Evolutionary conservation across 1,284 basidiomycete genomes (phyloP).

Genomic region (Pseudozyma flocculosa): DNA sequence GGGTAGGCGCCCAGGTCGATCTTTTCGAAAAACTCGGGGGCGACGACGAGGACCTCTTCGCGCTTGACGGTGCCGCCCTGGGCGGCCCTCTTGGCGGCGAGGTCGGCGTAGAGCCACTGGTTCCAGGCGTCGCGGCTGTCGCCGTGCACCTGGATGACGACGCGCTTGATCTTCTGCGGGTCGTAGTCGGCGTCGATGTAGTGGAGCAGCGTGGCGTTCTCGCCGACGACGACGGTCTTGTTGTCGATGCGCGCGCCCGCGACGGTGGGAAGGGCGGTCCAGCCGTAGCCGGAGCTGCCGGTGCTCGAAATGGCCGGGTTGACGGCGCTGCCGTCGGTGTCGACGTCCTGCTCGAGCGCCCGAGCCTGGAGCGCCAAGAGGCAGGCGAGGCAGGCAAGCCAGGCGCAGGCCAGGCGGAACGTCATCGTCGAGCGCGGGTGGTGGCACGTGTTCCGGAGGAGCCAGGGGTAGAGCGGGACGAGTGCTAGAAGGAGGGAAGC

Average conservation of each 20-base stretch:
- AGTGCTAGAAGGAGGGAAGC: too few relatives aligned
- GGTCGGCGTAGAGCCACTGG: slow-evolving; percentile 46
- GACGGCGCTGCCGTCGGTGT: too few relatives aligned
- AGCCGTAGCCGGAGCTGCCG: slow-evolving; percentile 14
- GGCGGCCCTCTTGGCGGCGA: slow-evolving; percentile 29
- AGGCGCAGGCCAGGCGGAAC: too few relatives aligned
- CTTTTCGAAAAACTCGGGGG: slow-evolving; percentile 46
- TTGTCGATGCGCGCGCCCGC: slow-evolving; percentile 44
- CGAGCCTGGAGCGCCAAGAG: too few relatives aligned
- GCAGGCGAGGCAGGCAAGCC: too few relatives aligned
- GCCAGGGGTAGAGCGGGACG: too few relatives aligned
- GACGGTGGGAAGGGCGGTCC: slow-evolving; percentile 28
- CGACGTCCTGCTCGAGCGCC: too few relatives aligned
- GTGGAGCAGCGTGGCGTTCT: slow-evolving; percentile 23
- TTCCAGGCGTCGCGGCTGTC: slow-evolving; percentile 52
- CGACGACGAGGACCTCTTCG: slow-evolving; percentile 46
- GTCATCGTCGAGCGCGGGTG: too few relatives aligned
- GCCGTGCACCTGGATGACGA: slow-evolving; percentile 50
- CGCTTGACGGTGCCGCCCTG: slow-evolving; percentile 31
- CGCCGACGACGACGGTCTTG: slow-evolving; percentile 34
- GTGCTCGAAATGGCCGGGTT: too few relatives aligned
- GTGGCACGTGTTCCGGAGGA: too few relatives aligned
- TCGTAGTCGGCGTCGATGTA: slow-evolving; percentile 42
- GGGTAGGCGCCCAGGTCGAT: slow-evolving; percentile 45
- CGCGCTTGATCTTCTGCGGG: slow-evolving; percentile 39